A percentile compares a stretch with the other conserved stretches of the same genome.
Conservation (phyloP, 2,329 filamentous ascomycete genomes). For the Metarhizium guizhouense region DNA sequence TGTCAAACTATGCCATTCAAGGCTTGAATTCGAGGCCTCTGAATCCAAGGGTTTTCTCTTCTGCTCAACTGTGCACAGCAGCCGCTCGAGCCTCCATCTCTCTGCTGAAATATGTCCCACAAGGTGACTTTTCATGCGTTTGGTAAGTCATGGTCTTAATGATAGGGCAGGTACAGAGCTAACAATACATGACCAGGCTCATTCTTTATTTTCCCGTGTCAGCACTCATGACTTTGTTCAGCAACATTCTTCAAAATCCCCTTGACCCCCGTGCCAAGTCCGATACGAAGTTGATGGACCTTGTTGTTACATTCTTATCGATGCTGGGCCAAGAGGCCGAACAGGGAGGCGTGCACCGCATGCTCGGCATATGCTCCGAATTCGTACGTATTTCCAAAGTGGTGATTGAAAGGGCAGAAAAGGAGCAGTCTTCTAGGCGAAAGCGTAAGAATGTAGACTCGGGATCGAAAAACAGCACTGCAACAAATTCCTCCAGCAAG, state of each 20-base stretch:
- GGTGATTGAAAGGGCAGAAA: slow-evolving; percentile 85
- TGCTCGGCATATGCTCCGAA: slow-evolving; percentile 90
- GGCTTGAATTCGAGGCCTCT: slow-evolving; percentile 83
- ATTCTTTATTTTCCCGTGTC: slow-evolving; percentile 96
- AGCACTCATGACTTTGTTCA: slow-evolving; percentile 87
- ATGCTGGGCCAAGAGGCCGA: slow-evolving; percentile 84
- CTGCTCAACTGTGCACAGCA: slow-evolving; percentile 83
- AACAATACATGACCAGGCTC: slow-evolving; percentile 43
- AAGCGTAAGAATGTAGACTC: slow-evolving; percentile 71
- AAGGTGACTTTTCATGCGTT: slow-evolving; percentile 88
- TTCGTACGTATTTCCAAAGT: slow-evolving; percentile 90
- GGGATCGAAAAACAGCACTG: slow-evolving; percentile 8
- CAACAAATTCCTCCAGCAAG: slow-evolving; percentile 1
- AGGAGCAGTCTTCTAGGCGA: slow-evolving; percentile 67
- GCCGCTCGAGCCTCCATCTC: slow-evolving; percentile 90
- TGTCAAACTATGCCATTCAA: slow-evolving; percentile 92
- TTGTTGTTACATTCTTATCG: slow-evolving; percentile 86
- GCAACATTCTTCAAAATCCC: slow-evolving; percentile 93
- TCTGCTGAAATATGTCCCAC: slow-evolving; percentile 89
- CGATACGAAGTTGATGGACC: slow-evolving; percentile 83
- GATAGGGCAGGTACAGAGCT: not conserved
- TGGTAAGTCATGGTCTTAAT: slow-evolving; percentile 54
- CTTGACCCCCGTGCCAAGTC: slow-evolving; percentile 80
- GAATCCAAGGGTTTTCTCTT: slow-evolving; percentile 91
- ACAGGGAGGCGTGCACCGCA: slow-evolving; percentile 83